Evolutionary conservation across 78 protist species (phyloP), one percentile per base, ranked within the genome.

Genomic region (Chrysochromulina parva): DNA sequence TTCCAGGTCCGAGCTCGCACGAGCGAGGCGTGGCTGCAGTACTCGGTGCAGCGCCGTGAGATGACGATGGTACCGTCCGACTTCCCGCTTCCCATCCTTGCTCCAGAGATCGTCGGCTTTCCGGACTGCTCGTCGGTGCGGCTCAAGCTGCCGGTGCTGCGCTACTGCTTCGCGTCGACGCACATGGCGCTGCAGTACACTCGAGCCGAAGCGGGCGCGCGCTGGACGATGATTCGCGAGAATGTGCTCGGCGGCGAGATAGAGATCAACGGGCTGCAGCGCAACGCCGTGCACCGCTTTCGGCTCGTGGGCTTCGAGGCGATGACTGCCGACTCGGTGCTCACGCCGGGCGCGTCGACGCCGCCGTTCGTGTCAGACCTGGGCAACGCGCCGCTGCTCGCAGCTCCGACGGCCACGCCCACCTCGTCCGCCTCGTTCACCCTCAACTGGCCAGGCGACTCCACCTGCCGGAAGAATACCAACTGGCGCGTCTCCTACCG

Each of bases 1-100:
- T 74, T 74, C 22, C 57, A 74, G 82, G 82, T 74, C 24, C 82
- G 55, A 0, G 82, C 82, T 1, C 82, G 82, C 53, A 74, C 82
- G 16, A 55, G 20, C 24, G 82, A 38, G 6, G 82, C 57, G 28
- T 74, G 82, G 82, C 82, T 2, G 57, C 6, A 19, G 28, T 74
- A 74, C 82, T 48, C 82, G 22, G 57, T 10, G 14, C 3, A 4
- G 55, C 82, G 9, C 57, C 13, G 11, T 24, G 82, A 28, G 82
- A 3, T 22, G 55, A 74, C 82, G 57, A 74, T 74, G 82, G 50
- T 55, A 55, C 82, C 55, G 54, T 74, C 82, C 24, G 82, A 74
- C 55, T 74, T 74, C 22, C 82, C 82, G 82, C 82, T 74, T 3
- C 57, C 82, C 11, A 74, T 74, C 55, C 82, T 74, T 19, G 82